A percentile compares a stretch with the other conserved stretches of the same genome.
Conservation (phyloP, 1,284 basidiomycete genomes). For the Leccinum fallax region DNA sequence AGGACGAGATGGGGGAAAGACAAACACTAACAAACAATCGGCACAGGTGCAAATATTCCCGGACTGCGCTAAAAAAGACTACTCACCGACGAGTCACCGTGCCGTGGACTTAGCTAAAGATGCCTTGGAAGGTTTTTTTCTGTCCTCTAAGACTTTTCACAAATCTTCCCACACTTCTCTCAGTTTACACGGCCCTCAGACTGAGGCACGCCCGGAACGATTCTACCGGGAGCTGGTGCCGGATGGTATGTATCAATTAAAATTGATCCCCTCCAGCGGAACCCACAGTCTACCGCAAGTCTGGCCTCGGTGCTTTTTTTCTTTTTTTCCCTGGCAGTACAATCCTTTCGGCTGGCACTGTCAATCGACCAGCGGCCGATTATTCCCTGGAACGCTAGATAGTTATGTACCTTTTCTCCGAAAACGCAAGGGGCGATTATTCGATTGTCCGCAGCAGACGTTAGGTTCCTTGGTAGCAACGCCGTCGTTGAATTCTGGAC, state of each 20-base stretch:
- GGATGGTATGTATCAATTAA: background rate
- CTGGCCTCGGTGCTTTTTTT: constrained; percentile 9
- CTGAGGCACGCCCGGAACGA: constrained; percentile 7
- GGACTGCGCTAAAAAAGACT: constrained; percentile 8
- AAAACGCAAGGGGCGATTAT: constrained; percentile 1
- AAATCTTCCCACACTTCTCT: constrained; percentile 7
- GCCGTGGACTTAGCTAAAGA: constrained; percentile 16
- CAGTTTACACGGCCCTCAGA: constrained; percentile 9
- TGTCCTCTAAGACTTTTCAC: constrained; percentile 23
- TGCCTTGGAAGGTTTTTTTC: background rate
- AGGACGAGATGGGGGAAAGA: background rate
- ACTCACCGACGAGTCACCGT: background rate
- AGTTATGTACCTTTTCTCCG: constrained; percentile 1
- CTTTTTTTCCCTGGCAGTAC: constrained; percentile 7
- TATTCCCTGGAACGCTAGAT: constrained; percentile 11
- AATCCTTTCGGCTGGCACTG: constrained; percentile 14
- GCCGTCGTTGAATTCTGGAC: constrained; percentile 3
- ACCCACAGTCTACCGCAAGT: constrained; percentile 4
- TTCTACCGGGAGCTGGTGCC: constrained; percentile 15
- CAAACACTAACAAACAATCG: constrained; percentile 33
- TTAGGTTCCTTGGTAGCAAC: constrained; percentile 3
- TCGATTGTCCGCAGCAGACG: constrained; percentile 10
- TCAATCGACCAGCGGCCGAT: constrained; percentile 1
- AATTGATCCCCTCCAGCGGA: constrained; percentile 14
- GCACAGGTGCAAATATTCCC: background rate